Percentiles rank a stretch among this genome's conserved stretches.
These are phyloP conservation scores for Colletotrichum tropicicola DNA, from an alignment of 2,329 filamentous ascomycete species.

Conservation along the genomic window DNA sequence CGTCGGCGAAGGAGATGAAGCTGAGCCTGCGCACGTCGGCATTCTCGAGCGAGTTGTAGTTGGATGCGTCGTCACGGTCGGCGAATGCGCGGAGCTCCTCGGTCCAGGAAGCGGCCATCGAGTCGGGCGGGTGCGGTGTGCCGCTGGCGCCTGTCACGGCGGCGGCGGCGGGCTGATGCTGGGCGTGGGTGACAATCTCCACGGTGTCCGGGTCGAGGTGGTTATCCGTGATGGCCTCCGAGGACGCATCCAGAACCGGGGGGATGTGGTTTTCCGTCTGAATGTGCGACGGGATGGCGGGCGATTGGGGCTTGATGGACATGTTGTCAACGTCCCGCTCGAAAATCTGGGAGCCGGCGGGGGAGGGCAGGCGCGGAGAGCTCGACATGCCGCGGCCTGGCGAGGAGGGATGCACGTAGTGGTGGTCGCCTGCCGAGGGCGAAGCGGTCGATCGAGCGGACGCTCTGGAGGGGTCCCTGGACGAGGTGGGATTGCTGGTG, in stretches of 20 bases:
- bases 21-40: conserved; percentile 84
- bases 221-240: conserved; percentile 88
- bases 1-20: conserved; percentile 97
- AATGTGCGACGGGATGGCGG: conserved; percentile 92
- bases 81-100: conserved; percentile 67
- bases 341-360: conserved; percentile 85
- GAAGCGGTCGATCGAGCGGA: conserved; percentile 51
- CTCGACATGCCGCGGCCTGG: conserved; percentile 73
- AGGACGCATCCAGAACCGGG: conserved; percentile 88
- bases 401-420: conserved; percentile 65
- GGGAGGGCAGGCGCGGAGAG: conserved; percentile 80
- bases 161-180: conserved; percentile 81
- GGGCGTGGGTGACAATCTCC: conserved; percentile 88
- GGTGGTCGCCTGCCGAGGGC: conserved; percentile 44
- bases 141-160: conserved; percentile 65
- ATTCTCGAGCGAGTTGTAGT: conserved; percentile 80
- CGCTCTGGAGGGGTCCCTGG: conserved; percentile 43
- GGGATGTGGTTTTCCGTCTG: conserved; percentile 95
- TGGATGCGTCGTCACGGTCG: conserved; percentile 71
- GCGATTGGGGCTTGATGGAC: conserved; percentile 74
- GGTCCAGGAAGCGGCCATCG: conserved; percentile 58
- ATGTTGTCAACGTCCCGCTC: conserved; percentile 94
- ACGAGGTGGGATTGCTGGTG: conserved; percentile 38
- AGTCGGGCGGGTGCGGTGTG: conserved; percentile 47
- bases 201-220: conserved; percentile 87